Percentiles rank a stretch among this genome's conserved stretches.
Conservation (phyloP, 2,329 filamentous ascomycete genomes). For the Massarina eburnea region DNA sequence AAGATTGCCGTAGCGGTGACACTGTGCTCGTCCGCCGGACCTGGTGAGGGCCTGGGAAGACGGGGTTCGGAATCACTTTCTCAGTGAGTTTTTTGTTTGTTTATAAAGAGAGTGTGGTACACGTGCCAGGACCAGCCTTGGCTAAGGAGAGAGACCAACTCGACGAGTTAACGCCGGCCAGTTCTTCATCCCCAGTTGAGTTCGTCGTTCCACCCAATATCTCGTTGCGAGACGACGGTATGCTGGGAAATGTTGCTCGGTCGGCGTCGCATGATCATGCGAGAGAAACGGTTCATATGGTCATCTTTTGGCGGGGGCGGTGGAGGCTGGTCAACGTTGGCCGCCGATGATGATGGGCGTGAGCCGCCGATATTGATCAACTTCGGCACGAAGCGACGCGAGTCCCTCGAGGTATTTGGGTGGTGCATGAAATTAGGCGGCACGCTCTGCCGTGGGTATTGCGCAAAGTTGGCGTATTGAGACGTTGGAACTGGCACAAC, state of each 20-base stretch:
- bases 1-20: constrained; percentile 35
- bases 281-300: constrained; percentile 37
- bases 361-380: constrained; percentile 37
- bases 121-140: constrained; percentile 30
- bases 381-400: constrained; percentile 37
- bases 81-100: constrained; percentile 37
- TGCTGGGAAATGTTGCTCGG: constrained; percentile 43
- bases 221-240: constrained; percentile 32
- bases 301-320: constrained; percentile 41
- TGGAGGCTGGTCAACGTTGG: constrained; percentile 33
- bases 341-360: constrained; percentile 25
- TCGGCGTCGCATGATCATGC: constrained; percentile 38
- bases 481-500: constrained; percentile 37
- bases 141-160: constrained; percentile 4
- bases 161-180: constrained; percentile 1
- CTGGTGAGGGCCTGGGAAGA: constrained; percentile 11
- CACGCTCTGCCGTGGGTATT: constrained; percentile 38
- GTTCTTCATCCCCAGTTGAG: constrained; percentile 35
- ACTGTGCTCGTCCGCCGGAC: constrained; percentile 31
- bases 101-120: constrained; percentile 24
- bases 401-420: constrained; percentile 21
- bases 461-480: constrained; percentile 36
- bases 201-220: constrained; percentile 40
- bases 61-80: constrained; percentile 45
- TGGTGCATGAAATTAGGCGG: constrained; percentile 39